Evolutionary conservation across 768 basidiomycete species (phyloP).

Genomic region (Hydnum rufescens): DNA sequence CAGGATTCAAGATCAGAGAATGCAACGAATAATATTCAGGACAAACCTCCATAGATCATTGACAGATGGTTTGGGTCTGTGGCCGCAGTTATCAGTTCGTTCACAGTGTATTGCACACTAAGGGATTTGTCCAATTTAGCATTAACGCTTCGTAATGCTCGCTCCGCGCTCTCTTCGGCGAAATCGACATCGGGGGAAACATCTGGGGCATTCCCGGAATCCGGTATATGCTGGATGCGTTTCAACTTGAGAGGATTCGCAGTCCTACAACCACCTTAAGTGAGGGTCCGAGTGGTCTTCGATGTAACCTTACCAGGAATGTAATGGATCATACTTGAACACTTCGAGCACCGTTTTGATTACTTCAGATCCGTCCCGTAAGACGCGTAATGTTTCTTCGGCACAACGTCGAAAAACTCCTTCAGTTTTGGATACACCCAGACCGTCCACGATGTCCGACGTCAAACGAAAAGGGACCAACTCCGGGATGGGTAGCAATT

Average conservation of each 20-base stretch:
- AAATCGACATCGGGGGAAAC: conserved; percentile 27
- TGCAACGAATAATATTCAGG: not conserved
- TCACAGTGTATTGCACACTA: conserved; percentile 85
- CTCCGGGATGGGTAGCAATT: conserved; percentile 59
- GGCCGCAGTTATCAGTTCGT: conserved; percentile 78
- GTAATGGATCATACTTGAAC: conserved; percentile 89
- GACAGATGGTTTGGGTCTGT: conserved; percentile 57
- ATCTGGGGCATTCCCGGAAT: not conserved
- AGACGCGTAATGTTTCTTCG: conserved; percentile 82
- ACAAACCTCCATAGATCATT: conserved; percentile 55
- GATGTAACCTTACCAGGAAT: conserved; percentile 44
- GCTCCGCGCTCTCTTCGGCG: conserved; percentile 75
- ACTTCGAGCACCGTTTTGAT: conserved; percentile 93
- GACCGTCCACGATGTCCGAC: conserved; percentile 80
- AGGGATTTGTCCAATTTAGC: conserved; percentile 68
- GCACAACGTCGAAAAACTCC: conserved; percentile 92
- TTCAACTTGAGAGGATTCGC: conserved; percentile 58
- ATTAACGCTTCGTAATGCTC: conserved; percentile 60
- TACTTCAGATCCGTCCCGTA: conserved; percentile 66
- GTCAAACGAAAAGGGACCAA: conserved; percentile 91
- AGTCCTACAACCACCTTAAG: conserved; percentile 29
- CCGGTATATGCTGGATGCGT: not conserved
- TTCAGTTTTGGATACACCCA: conserved; percentile 75
- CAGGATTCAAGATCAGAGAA: not conserved
- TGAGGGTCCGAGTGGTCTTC: not conserved